Evolutionary conservation across 257 asterid species (phyloP).

Genomic region (Solanum chaucha): DNA sequence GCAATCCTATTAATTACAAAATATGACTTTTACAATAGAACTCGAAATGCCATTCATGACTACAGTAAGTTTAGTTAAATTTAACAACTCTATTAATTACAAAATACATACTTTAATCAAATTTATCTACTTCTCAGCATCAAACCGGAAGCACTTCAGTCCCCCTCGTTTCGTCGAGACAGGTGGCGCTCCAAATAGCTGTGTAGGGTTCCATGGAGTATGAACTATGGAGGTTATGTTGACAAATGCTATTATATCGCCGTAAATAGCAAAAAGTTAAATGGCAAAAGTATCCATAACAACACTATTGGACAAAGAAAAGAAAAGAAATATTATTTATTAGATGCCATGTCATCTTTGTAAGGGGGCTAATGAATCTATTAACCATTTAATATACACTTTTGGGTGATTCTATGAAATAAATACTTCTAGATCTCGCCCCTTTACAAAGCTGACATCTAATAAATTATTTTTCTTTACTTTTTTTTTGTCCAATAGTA

Average conservation of each 20-base stretch:
- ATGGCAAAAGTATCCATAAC: not conserved
- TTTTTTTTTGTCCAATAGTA: too few relatives aligned
- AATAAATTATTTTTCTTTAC: too few relatives aligned
- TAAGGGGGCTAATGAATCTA: not conserved
- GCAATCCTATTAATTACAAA: not conserved
- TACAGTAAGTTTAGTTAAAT: too few relatives aligned
- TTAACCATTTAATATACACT: not conserved
- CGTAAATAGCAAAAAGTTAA: not conserved
- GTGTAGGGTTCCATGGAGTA: not conserved
- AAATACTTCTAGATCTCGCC: not conserved
- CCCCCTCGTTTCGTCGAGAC: not conserved
- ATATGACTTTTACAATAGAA: not conserved
- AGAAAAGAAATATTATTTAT: not conserved
- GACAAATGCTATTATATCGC: not conserved
- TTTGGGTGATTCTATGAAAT: not conserved
- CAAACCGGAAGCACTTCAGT: not conserved
- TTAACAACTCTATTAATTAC: not conserved
- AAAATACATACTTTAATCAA: not conserved
- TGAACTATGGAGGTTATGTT: not conserved
- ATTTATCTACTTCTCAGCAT: not conserved
- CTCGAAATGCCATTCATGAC: not conserved
- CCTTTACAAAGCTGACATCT: not conserved
- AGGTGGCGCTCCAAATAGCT: not conserved
- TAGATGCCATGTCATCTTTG: not conserved
- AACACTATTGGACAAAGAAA: not conserved